Conservation (phyloP, 352 stramenopile species). For the Peronosclerospora sorghi region DNA sequence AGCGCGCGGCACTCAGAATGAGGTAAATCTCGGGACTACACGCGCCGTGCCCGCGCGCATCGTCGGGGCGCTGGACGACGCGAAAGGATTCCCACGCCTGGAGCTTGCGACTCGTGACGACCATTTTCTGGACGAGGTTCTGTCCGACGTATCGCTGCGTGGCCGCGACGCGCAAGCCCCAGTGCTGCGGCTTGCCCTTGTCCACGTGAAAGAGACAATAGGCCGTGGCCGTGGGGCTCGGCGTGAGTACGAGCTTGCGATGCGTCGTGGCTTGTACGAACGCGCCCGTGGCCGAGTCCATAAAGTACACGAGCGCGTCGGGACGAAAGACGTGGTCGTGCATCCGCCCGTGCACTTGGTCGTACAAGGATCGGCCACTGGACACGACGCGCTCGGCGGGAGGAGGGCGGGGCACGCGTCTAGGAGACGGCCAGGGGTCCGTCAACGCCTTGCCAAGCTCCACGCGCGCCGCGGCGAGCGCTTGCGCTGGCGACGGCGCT, state of each 20-base stretch:
- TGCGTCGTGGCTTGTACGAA: slow-evolving; percentile 54
- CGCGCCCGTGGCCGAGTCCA: slow-evolving; percentile 37
- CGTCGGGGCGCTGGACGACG: slow-evolving; percentile 36
- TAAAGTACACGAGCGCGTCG: slow-evolving; percentile 47
- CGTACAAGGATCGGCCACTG: slow-evolving; percentile 52
- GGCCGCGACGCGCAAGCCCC: slow-evolving; percentile 57
- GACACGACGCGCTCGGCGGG: slow-evolving; percentile 26
- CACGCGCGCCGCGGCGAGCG: slow-evolving; percentile 17
- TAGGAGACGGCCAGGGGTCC: slow-evolving; percentile 28
- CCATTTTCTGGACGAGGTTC: slow-evolving; percentile 56
- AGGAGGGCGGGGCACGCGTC: too few relatives aligned
- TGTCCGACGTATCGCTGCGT: slow-evolving; percentile 62
- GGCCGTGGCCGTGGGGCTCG: slow-evolving; percentile 38
- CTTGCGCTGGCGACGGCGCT: slow-evolving; percentile 7
- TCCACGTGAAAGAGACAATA: slow-evolving; percentile 72
- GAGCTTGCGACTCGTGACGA: slow-evolving; percentile 55
- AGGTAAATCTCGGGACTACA: slow-evolving; percentile 40
- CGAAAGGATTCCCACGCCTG: slow-evolving; percentile 64
- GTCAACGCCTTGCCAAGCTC: slow-evolving; percentile 38
- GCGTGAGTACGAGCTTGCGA: slow-evolving; percentile 57
- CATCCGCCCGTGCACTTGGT: slow-evolving; percentile 45
- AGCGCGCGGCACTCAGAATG: slow-evolving; percentile 63
- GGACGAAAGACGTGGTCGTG: slow-evolving; percentile 43
- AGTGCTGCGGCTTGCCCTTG: slow-evolving; percentile 67
- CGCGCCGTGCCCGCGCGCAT: slow-evolving; percentile 1